Base-by-base conservation (phyloP, 208 protist species). In the Vickermania ingenoplastis region DNA sequence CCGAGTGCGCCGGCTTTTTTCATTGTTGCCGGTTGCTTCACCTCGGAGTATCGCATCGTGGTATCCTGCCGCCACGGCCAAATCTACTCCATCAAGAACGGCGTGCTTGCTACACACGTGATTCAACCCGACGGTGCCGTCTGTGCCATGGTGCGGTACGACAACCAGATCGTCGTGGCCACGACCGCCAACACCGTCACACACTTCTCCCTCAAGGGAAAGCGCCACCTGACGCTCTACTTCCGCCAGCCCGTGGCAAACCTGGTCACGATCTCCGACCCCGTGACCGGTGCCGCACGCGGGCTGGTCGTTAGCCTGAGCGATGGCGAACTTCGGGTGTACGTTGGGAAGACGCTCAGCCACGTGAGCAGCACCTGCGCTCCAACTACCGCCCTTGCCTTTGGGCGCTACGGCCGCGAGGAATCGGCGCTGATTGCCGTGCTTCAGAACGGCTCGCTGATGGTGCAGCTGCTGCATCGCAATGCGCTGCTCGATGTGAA, bases 31-130 rank as follows among this genome's bases (percentile, higher is more conserved):
- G 94, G 96, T 1, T 63, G 77, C 3, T 73, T 85, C 11, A 70
- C 79, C 13, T 77, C 92, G 22, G 86, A 97, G 54, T 98, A 98
- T 65, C 87, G 95, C 22, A 83, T 98, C 41, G 77, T 97, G 31
- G 72, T 87, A 7, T 81, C 89, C 3, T 97, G 94, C 73, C 78
- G 96, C 53, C 87, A 97, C 66, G 87, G 85, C 28, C 73, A 71
- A 55, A 71, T 98, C 30, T 97, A 97, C 79, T 90, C 83, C 3
- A 79, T 97, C 61, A 97, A 96, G 72, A 83, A 96, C 48, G 91
- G 83, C 3, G 65, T 77, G 57, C 68, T 97, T 27, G 75, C 75
- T 29, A 77, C 48, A 4, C 75, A 68, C 2, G 75, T 86, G 51
- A 96, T 98, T 57, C 89, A 95, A 65, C 81, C 95, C 2, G 92